phyloP scores from a whole-genome alignment of 176 grass and related monocot species.

The Oropetium thomaeum region DNA sequence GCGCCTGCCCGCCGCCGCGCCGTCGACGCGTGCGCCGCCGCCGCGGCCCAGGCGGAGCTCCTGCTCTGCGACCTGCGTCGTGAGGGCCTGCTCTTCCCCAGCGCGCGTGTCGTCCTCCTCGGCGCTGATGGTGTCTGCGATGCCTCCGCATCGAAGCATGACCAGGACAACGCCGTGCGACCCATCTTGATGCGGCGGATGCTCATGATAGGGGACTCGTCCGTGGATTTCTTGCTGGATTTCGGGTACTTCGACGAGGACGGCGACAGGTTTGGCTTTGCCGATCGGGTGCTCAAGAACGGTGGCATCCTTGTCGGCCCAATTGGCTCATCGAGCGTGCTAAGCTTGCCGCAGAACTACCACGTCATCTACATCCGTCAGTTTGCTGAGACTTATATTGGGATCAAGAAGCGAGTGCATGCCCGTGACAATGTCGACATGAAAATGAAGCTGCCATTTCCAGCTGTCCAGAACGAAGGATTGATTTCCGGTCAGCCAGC shows the following conservation, averaged over 20 bases:
- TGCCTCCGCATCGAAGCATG: slow-evolving; percentile 26
- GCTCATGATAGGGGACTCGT: slow-evolving; percentile 38
- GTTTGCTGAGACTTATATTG: slow-evolving; percentile 52
- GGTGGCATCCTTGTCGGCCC: slow-evolving; percentile 47
- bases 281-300: slow-evolving; percentile 59
- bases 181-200: slow-evolving; percentile 31
- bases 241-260: slow-evolving; percentile 35
- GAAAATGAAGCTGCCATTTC: slow-evolving; percentile 3
- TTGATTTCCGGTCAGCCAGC: slow-evolving; percentile 3
- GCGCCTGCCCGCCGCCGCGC: slow-evolving; percentile 4
- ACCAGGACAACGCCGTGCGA: slow-evolving; percentile 20
- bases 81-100: slow-evolving; percentile 46
- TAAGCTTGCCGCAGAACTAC: slow-evolving; percentile 63
- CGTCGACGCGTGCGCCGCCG: slow-evolving; percentile 17
- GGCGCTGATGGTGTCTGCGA: slow-evolving; percentile 28
- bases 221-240: slow-evolving; percentile 63
- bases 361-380: slow-evolving; percentile 46
- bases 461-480: slow-evolving; percentile 16
- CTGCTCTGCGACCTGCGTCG: slow-evolving; percentile 60
- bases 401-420: slow-evolving; percentile 50
- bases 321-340: slow-evolving; percentile 13
- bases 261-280: slow-evolving; percentile 37
- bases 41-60: slow-evolving; percentile 47
- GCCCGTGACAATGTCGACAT: not conserved
- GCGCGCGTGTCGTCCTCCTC: slow-evolving; percentile 43